phyloP scores from a whole-genome alignment of 768 basidiomycete genomes.

The Filobasidium floriforme region DNA sequence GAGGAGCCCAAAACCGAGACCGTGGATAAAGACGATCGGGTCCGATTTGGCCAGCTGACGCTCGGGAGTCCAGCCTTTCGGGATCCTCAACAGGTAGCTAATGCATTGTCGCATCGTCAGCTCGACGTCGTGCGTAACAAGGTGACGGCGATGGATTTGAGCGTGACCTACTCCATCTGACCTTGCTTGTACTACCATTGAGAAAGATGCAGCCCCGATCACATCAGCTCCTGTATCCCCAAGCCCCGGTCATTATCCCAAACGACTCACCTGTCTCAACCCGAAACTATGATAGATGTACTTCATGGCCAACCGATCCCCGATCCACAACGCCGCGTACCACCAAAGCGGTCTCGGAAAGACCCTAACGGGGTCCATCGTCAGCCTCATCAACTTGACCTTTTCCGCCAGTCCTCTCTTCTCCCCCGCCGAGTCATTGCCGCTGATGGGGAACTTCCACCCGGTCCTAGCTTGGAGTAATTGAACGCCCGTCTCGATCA shows the following conservation, averaged over 20 bases:
- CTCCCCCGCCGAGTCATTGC: neutral
- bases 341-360: constrained; percentile 58
- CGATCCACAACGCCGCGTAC: constrained; percentile 46
- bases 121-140: neutral
- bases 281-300: constrained; percentile 35
- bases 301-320: constrained; percentile 36
- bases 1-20: constrained; percentile 69
- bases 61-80: constrained; percentile 59
- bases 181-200: constrained; percentile 48
- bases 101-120: neutral
- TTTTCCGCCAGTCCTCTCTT: constrained; percentile 16
- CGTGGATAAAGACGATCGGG: constrained; percentile 78
- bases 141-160: too few species aligned
- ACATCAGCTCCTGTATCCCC: constrained; percentile 42
- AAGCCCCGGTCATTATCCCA: constrained; percentile 17
- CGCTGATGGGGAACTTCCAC: constrained; percentile 52
- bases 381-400: constrained; percentile 58
- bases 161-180: constrained; percentile 59
- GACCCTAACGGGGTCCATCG: constrained; percentile 68
- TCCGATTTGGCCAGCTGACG: constrained; percentile 46
- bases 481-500: constrained; percentile 57
- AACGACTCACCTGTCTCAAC: constrained; percentile 52
- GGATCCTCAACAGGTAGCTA: constrained; percentile 72
- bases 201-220: neutral
- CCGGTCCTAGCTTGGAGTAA: constrained; percentile 68